Percentiles rank a stretch among this genome's conserved stretches.
phyloP scores from a whole-genome alignment of 2,329 filamentous ascomycete genomes.

The Onygenales sp. region DNA sequence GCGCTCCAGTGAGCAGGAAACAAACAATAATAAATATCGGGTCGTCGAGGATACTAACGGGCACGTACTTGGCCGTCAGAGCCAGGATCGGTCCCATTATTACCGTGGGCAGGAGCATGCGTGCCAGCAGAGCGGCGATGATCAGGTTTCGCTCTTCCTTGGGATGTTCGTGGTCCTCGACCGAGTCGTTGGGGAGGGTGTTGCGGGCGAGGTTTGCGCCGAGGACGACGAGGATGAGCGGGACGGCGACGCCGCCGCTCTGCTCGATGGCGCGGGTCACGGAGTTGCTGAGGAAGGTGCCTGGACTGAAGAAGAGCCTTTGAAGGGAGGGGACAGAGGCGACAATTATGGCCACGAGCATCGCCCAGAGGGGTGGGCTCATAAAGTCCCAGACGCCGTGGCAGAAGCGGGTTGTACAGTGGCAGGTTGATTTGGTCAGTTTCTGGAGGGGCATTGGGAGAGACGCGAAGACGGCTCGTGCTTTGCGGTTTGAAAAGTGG shows the following conservation, averaged over 20 bases:
- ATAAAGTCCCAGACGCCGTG: constrained; percentile 82
- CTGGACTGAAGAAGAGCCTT: constrained; percentile 74
- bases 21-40: constrained; percentile 98
- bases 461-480: constrained; percentile 9
- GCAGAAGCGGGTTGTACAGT: constrained; percentile 42
- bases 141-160: constrained; percentile 65
- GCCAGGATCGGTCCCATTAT: constrained; percentile 90
- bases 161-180: constrained; percentile 57
- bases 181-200: constrained; percentile 61
- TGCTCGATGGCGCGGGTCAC: constrained; percentile 80
- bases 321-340: constrained; percentile 80
- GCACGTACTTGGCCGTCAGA: constrained; percentile 77
- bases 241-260: constrained; percentile 83
- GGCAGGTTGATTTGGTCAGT: constrained; percentile 33
- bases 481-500: constrained; percentile 10
- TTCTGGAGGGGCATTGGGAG: constrained; percentile 48
- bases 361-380: constrained; percentile 97
- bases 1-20: constrained; percentile 89
- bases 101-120: constrained; percentile 85
- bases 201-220: constrained; percentile 91
- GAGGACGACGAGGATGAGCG: constrained; percentile 87
- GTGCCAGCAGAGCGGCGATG: constrained; percentile 72
- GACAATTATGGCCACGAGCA: constrained; percentile 83
- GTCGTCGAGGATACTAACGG: constrained; percentile 89
- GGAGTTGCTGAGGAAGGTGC: constrained; percentile 85